These are phyloP conservation scores for Ilyonectria mors-panacis DNA, from an alignment of 2,329 filamentous ascomycete genomes.

Conservation along the genomic window DNA sequence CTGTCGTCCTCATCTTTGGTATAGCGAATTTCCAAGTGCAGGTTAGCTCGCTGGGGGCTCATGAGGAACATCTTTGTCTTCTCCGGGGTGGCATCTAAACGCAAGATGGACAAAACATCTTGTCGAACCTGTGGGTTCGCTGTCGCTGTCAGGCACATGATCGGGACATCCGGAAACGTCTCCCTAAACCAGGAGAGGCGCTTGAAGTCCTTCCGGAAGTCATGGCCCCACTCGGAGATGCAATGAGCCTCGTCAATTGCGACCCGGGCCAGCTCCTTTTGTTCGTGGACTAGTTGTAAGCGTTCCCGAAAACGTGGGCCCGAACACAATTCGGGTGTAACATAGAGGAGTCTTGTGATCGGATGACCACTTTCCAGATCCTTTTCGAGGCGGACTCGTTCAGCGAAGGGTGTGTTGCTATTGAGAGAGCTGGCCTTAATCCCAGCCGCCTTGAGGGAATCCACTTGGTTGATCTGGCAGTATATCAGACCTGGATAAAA, in stretches of 20 bases:
- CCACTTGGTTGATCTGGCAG: conserved; percentile 88
- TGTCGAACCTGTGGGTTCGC: conserved; percentile 84
- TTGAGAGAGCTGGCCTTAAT: conserved; percentile 91
- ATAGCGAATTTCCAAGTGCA: conserved; percentile 92
- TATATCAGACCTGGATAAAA: conserved; percentile 27
- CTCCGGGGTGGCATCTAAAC: conserved; percentile 71
- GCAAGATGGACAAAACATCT: conserved; percentile 86
- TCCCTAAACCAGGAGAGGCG: conserved; percentile 87
- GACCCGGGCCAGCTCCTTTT: conserved; percentile 88
- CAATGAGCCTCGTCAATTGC: conserved; percentile 97
- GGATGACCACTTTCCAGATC: conserved; percentile 93
- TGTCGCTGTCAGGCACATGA: conserved; percentile 94
- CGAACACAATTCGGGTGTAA: conserved; percentile 91
- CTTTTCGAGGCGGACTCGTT: conserved; percentile 78
- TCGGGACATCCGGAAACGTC: conserved; percentile 86
- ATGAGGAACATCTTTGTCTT: conserved; percentile 83
- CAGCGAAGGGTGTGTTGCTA: conserved; percentile 78
- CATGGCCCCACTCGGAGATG: conserved; percentile 98
- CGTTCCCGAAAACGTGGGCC: conserved; percentile 82
- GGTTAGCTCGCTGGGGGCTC: conserved; percentile 85
- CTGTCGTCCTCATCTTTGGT: conserved; percentile 82
- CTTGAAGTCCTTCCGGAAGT: conserved; percentile 95
- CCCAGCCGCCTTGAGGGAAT: conserved; percentile 79
- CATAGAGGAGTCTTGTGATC: conserved; percentile 86
- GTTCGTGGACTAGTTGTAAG: conserved; percentile 80